Evolutionary conservation across 148 eudicot genomes (phyloP).

Genomic region (Rhododendron mucronatum): DNA sequence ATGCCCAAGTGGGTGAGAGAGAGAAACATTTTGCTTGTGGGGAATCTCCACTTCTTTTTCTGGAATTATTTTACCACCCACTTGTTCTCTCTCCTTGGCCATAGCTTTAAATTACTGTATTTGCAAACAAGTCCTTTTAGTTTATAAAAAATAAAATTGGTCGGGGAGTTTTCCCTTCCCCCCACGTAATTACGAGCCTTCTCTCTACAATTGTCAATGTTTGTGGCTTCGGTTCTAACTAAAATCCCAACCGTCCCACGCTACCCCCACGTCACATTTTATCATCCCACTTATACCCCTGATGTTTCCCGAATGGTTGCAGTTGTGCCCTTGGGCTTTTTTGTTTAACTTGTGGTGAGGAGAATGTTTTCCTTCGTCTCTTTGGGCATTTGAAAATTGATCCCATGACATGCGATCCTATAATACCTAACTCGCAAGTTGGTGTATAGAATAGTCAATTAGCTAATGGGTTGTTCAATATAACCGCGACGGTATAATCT

Average conservation of each 20-base stretch:
- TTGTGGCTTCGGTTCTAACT: slow-evolving; percentile 34
- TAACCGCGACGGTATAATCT: neutral
- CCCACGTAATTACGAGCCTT: slow-evolving; percentile 30
- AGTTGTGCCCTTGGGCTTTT: neutral
- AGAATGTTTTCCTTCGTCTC: neutral
- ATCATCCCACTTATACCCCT: slow-evolving; percentile 20
- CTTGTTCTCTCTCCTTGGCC: neutral
- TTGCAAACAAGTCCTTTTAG: neutral
- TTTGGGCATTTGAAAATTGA: neutral
- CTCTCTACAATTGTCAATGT: slow-evolving; percentile 38
- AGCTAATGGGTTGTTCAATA: neutral
- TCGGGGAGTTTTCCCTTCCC: slow-evolving; percentile 32
- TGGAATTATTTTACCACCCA: neutral
- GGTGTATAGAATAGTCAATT: neutral
- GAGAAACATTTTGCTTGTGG: slow-evolving; percentile 24
- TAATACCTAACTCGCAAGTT: neutral
- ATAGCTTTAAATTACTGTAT: neutral
- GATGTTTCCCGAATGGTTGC: neutral
- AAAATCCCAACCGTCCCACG: slow-evolving; percentile 34
- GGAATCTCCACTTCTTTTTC: slow-evolving; percentile 9
- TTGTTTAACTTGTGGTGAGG: neutral
- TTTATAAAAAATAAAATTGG: neutral
- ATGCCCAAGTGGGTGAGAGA: slow-evolving; percentile 21
- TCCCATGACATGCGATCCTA: neutral
- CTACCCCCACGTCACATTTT: slow-evolving; percentile 20